These are phyloP conservation scores for Hypoxylon rickii DNA, from an alignment of 495 filamentous ascomycete species.

Conservation along the genomic window DNA sequence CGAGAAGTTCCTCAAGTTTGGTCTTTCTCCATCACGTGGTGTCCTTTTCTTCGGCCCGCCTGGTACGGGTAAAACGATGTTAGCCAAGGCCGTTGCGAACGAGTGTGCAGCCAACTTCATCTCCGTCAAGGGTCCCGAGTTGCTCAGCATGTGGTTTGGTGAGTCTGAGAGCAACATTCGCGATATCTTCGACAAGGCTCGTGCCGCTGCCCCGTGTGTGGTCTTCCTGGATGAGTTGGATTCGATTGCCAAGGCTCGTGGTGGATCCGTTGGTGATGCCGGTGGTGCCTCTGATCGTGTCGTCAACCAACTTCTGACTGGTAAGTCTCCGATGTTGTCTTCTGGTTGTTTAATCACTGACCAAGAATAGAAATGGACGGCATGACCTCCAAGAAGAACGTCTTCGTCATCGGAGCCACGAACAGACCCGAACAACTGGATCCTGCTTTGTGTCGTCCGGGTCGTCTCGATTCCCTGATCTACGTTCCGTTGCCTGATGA, in stretches of 20 bases:
- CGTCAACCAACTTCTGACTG: slow-evolving; percentile 97
- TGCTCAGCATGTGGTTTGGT: slow-evolving; percentile 99
- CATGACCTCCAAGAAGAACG: slow-evolving; percentile 99
- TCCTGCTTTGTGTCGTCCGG: slow-evolving; percentile 94
- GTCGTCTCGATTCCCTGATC: slow-evolving; percentile 96
- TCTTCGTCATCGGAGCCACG: slow-evolving; percentile 98
- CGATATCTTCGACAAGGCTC: slow-evolving; percentile 99
- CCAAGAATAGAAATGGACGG: slow-evolving; percentile 84
- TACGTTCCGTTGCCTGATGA: slow-evolving; percentile 97
- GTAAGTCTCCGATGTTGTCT: slow-evolving; percentile 57
- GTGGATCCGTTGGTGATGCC: slow-evolving; percentile 94
- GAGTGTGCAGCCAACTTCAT: slow-evolving; percentile 99
- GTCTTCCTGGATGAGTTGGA: slow-evolving; percentile 99
- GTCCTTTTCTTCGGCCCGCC: slow-evolving; percentile 98
- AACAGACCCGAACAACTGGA: slow-evolving; percentile 99
- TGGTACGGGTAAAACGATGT: slow-evolving; percentile 99
- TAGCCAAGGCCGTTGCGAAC: slow-evolving; percentile 99
- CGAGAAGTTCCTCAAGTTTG: slow-evolving; percentile 99
- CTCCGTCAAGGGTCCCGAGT: slow-evolving; percentile 96
- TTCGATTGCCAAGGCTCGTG: slow-evolving; percentile 98
- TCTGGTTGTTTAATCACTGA: slow-evolving; percentile 46
- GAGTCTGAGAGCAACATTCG: slow-evolving; percentile 99
- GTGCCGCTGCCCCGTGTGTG: slow-evolving; percentile 96
- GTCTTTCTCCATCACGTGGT: slow-evolving; percentile 96
- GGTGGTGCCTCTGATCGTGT: slow-evolving; percentile 99